These are phyloP conservation scores for Lentinula guzmanii DNA, from an alignment of 768 basidiomycete species.

Conservation along the genomic window DNA sequence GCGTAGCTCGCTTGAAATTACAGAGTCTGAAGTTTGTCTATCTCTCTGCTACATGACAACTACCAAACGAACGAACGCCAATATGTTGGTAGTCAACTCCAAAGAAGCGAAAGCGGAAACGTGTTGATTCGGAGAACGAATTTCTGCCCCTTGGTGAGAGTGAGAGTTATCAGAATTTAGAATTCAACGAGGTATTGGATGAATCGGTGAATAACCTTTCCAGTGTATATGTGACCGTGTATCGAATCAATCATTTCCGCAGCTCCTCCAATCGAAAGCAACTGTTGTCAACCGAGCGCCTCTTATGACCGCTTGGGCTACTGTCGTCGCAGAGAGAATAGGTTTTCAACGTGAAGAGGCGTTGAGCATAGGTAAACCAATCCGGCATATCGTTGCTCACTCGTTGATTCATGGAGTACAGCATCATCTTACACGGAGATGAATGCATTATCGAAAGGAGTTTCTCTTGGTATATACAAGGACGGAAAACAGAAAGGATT, in stretches of 20 bases:
- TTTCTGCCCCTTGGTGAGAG: constrained; percentile 53
- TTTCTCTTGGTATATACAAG: constrained; percentile 75
- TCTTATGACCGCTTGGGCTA: constrained; percentile 92
- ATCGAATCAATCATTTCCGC: neutral
- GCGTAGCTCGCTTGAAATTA: constrained; percentile 10
- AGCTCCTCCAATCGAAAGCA: constrained; percentile 58
- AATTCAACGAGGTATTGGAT: constrained; percentile 69
- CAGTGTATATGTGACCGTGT: neutral
- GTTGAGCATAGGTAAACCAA: constrained; percentile 73
- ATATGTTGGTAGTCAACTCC: constrained; percentile 31
- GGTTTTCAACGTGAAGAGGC: constrained; percentile 89
- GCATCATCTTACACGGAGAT: constrained; percentile 93
- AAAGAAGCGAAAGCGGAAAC: constrained; percentile 51
- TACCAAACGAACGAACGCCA: neutral
- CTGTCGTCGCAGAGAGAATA: constrained; percentile 75
- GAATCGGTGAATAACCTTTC: constrained; percentile 47
- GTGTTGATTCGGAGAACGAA: constrained; percentile 44
- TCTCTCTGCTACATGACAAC: neutral
- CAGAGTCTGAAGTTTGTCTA: constrained; percentile 26
- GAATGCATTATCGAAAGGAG: constrained; percentile 82
- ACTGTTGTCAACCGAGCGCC: constrained; percentile 87
- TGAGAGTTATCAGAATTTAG: constrained; percentile 45
- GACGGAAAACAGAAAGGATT: constrained; percentile 44
- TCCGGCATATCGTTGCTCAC: neutral
- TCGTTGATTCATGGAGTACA: constrained; percentile 19